phyloP scores from a whole-genome alignment of 2,329 filamentous ascomycete genomes.

The Dothistroma septosporum region DNA sequence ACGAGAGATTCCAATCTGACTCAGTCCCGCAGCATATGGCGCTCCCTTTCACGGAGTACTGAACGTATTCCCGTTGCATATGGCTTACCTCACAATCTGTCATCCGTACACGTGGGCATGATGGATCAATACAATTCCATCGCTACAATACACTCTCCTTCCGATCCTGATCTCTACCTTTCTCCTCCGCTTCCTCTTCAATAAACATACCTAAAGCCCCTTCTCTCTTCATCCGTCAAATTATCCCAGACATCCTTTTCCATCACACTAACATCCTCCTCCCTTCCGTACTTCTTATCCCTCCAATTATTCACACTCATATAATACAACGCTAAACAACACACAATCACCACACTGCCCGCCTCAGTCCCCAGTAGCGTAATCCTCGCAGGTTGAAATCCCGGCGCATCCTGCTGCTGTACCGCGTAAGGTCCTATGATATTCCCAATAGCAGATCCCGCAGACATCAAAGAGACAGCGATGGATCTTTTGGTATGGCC shows the following conservation, averaged over 20 bases:
- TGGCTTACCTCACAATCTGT: no score
- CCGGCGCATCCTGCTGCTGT: slow-evolving; percentile 35
- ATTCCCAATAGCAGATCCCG: slow-evolving; percentile 36
- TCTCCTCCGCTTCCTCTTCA: neutral
- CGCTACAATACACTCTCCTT: neutral
- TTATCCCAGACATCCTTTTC: neutral
- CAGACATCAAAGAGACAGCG: slow-evolving; percentile 54
- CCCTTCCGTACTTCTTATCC: slow-evolving; percentile 10
- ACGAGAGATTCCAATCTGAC: no score
- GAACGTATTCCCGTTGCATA: no score
- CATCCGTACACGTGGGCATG: no score
- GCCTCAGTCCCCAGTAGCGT: slow-evolving; percentile 36
- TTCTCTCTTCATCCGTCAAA: neutral
- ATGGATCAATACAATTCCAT: no score
- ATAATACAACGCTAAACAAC: slow-evolving; percentile 43
- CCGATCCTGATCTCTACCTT: neutral
- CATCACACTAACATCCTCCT: neutral
- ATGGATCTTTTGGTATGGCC: slow-evolving; percentile 61
- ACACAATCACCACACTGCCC: slow-evolving; percentile 37
- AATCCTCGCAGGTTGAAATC: slow-evolving; percentile 42
- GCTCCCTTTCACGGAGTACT: no score
- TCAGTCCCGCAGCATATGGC: no score
- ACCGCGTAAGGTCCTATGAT: slow-evolving; percentile 42
- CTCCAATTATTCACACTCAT: slow-evolving; percentile 12
- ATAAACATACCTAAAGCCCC: neutral